Evolutionary conservation across 805 yeast species (phyloP).

Genomic region (Groenewaldozyma salmanticensis): DNA sequence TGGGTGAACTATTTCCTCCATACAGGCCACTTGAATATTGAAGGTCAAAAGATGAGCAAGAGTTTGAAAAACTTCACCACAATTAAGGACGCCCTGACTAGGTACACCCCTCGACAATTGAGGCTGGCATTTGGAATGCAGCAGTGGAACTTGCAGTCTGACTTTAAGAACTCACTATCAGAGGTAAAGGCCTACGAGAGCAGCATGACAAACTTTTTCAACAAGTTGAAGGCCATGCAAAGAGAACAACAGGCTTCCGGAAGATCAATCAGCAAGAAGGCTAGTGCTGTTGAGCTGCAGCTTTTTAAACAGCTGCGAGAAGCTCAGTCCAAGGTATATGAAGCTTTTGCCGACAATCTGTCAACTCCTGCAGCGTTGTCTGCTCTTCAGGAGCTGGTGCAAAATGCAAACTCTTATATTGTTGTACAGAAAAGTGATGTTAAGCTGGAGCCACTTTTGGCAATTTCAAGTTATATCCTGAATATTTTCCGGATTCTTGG

Average conservation of each 20-base stretch:
- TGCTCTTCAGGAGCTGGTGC: slow-evolving; percentile 55
- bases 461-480: slow-evolving; percentile 59
- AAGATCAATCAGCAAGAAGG: slow-evolving; percentile 51
- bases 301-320: slow-evolving; percentile 40
- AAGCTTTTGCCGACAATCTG: slow-evolving; percentile 81
- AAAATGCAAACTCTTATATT: slow-evolving; percentile 64
- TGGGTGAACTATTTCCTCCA: slow-evolving; percentile 97
- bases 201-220: slow-evolving; percentile 66
- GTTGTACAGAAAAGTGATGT: slow-evolving; percentile 39
- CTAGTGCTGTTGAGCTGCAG: slow-evolving; percentile 43
- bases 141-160: slow-evolving; percentile 88
- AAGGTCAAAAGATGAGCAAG: slow-evolving; percentile 97
- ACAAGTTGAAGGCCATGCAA: slow-evolving; percentile 72
- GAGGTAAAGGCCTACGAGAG: slow-evolving; percentile 75
- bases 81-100: slow-evolving; percentile 75
- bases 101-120: slow-evolving; percentile 68
- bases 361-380: slow-evolving; percentile 69
- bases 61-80: slow-evolving; percentile 92
- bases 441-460: slow-evolving; percentile 56
- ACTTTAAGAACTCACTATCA: slow-evolving; percentile 72
- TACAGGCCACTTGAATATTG: slow-evolving; percentile 95
- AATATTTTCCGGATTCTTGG: slow-evolving; percentile 67
- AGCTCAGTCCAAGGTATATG: slow-evolving; percentile 54
- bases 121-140: slow-evolving; percentile 85
- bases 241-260: slow-evolving; percentile 50